Evolutionary conservation across 352 stramenopile species (phyloP), one percentile per base, ranked within the genome.

Genomic region (Globisporangium solare): DNA sequence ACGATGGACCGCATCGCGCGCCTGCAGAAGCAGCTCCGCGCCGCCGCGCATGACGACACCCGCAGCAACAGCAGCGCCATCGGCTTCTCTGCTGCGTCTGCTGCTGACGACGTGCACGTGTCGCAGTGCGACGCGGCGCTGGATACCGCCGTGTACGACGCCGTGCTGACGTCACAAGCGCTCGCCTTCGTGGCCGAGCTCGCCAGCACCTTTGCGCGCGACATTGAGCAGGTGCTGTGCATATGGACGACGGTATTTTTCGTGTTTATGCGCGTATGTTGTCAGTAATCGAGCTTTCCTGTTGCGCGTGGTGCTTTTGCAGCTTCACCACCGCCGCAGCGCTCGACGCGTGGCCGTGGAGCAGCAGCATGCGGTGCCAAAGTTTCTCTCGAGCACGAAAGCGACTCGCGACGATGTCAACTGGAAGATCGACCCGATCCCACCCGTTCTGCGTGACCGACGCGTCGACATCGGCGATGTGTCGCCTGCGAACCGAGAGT

Each of bases 381-480:
- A 82, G 47, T 98, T 98, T 66, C 62, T 92, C 20, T 54, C 71
- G 3, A 66, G 80, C 31, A 96, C 82, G 27, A 71, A 71, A 24
- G 62, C 71, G 42, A 83, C 93, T 49, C 77, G 87, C 21, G 69
- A 92, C 31, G 78, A 88, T 49, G 15, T 63, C 14, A 70, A 54
- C 24, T 94, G 86, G 86, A 68, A 56, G 35, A 63, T 91, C 18
- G 79, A 84, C 31, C 59, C 70, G 2, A 68, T 88, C 35, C 91
- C 91, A 4, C 54, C 54, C 7, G 79, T 83, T 55, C 73, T 98
- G 15, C 66, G 77, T 40, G 92, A 98, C 63, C 87, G 95, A 49
- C 82, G 93, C 27, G 94, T 98, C 11, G 95, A 98, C 71, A 97
- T 98, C 51, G 97, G 92, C 42, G 94, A 96, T 53, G 77, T 88